Evolutionary conservation across 139 green algal genomes (phyloP), one percentile per base, ranked within the genome.

Genomic region (Marvania coccoides): DNA sequence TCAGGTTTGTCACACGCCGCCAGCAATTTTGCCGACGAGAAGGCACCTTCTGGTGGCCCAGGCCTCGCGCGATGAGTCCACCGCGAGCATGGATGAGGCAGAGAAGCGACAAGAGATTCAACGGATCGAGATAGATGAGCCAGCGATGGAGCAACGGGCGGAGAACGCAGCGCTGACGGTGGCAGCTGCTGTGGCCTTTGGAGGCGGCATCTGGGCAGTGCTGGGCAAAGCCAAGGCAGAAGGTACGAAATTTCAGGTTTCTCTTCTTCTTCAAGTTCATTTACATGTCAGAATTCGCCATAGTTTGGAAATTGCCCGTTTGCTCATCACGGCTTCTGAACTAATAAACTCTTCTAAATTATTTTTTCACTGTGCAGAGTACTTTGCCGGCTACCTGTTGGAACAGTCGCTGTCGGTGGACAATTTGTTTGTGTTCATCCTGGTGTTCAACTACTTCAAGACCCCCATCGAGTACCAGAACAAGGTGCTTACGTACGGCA

Each of bases 401-500:
- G 93, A 99, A 78, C 93, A 99, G 79, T 89, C 68, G 31, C 70
- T 99, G 30, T 92, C 81, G 4, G 86, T 98, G 5, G 93, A 99
- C 84, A 99, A 99, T 67, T 78, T 99, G 29, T 97, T 99, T 79
- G 93, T 99, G 10, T 99, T 99, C 61, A 81, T 97, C 26, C 85
- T 99, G 9, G 83, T 98, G 1, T 99, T 99, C 75, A 82, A 82
- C n/a, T 95, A 92, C 69, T 91, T 96, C 72, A 83, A 89, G 51
- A 92, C 86, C 2, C 86, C 86, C 0, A 23, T 54, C 7, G 67
- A 77, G 4, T 81, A 70, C 30, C 90, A 97, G 74, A 70, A 67
- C 34, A 95, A 89, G 74, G 88, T 98, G 69, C 74, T 99, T 15
- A 83, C 69, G 0, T 98, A 89, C 33, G 93, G 93, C 56, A 95